Evolutionary conservation across 805 yeast genomes (phyloP), one percentile per base, ranked within the genome.

Genomic region (Spathaspora arborariae): DNA sequence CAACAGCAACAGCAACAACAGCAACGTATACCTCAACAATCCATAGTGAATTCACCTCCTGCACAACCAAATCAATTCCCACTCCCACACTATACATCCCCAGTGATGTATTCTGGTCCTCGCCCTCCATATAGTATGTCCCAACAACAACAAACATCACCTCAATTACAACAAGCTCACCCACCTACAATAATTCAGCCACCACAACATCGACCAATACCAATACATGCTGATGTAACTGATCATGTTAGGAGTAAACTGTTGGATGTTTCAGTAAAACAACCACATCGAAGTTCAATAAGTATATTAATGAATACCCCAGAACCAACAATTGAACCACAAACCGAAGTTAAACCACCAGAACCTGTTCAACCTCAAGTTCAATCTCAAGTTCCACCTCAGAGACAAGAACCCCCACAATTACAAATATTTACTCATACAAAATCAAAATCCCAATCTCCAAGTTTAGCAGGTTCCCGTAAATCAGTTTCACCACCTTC

Each of bases 251-350:
- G n/a, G n/a, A n/a, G n/a, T n/a, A n/a, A n/a, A n/a, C n/a, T n/a
- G n/a, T n/a, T n/a, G n/a, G n/a, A n/a, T n/a, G n/a, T n/a, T n/a
- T n/a, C n/a, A n/a, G n/a, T n/a, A n/a, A n/a, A n/a, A n/a, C n/a
- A n/a, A n/a, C n/a, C 26, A 5, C 43, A 42, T n/a, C 30, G 40
- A 41, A 47, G 45, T 20, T 47, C 51, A 6, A 47, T 47, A 4
- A 41, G 47, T 34, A 41, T 27, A 15, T 39, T 47, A 16, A 47
- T 47, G 41, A 47, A 47, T 41, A 41, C 42, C 8, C 44, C 44
- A 10, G 47, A 47, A 35, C 47, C 41, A 5, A 33, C 33, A 19
- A 18, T 5, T n/a, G n/a, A 10, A 41, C 26, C 38, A 7, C 42
- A 26, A n/a, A 22, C 42, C 9, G 20, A 39, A 40, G n/a, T 15